Base-by-base conservation (phyloP, 441 rosid genomes). In the Erodium texanum region DNA sequence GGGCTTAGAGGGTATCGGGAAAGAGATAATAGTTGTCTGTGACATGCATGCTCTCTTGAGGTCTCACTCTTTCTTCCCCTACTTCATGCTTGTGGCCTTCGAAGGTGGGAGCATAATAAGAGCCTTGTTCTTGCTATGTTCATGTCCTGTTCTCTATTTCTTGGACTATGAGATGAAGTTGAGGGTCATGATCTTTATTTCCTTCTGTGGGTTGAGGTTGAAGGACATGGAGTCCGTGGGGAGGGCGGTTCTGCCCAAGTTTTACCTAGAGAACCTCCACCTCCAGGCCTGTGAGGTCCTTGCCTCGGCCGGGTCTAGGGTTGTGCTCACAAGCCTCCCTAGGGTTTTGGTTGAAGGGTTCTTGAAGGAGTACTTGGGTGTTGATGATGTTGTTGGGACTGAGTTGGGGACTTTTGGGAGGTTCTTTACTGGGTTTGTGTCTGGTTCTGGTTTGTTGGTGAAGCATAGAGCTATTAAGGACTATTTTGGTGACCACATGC, bases 41-140 rank as follows among this genome's bases (percentile, higher is more conserved):
- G 97, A 93, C 77, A 67, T 93, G 48, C 48, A 41, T 34, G 89
- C 81, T 36, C 63, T 93, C 56, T 76, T 93, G 38, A 77, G 84
- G 66, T 77, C 91, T 62, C 68, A 70, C 3, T 78, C 89, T 16
- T 81, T 87, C 70, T 93, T 93, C 71, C 98, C 98, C 73, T 93
- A 81, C 72, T 93, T 93, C 84, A 93, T 93, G 96, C 93, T 93
- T 0, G 79, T 90, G 5, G 94, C 97, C 20, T 93, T 93, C n/a
- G 98, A 93, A 79, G 95, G 90, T 41, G 98, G 98, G 2, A 77
- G 87, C 73, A 78, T 93, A 68, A 36, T 93, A 1, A 83, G 97
- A 75, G 91, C 96, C 0, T 70, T 84, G 64, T 10, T 82, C 2
- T 66, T 93, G 72, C 66, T 93, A 65, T 32, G 86, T 11, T 85